Evolutionary conservation across 2,329 filamentous ascomycete genomes (phyloP).

Genomic region (Emmonsiellopsis sp.): DNA sequence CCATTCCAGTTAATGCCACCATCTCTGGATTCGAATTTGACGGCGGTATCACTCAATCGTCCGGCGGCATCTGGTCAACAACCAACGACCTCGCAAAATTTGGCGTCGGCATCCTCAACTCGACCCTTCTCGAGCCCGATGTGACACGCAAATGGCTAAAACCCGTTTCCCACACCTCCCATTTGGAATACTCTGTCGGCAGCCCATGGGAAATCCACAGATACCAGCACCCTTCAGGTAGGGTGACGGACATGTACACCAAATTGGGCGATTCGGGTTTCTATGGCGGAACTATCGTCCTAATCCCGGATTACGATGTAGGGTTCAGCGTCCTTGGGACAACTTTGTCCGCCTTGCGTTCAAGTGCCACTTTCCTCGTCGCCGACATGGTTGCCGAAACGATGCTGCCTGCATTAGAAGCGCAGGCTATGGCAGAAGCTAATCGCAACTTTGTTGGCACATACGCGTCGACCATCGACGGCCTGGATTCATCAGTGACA

Average conservation of each 20-base stretch:
- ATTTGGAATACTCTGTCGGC: constrained; percentile 30
- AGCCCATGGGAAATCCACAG: constrained; percentile 37
- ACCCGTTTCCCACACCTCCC: constrained; percentile 30
- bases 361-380: constrained; percentile 10
- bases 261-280: constrained; percentile 35
- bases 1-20: constrained; percentile 8
- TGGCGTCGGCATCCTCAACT: constrained; percentile 37
- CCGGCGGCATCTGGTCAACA: constrained; percentile 40
- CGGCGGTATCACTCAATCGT: constrained; percentile 17
- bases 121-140: constrained; percentile 25
- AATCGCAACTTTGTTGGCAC: constrained; percentile 18
- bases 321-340: constrained; percentile 35
- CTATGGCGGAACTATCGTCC: constrained; percentile 30
- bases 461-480: constrained; percentile 16
- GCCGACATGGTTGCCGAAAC: constrained; percentile 20
- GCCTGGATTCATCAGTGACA: constrained; percentile 20
- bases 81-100: constrained; percentile 33
- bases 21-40: constrained; percentile 29
- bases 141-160: constrained; percentile 40
- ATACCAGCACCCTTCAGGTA: constrained; percentile 14
- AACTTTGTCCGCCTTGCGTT: constrained; percentile 13
- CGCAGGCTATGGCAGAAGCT: constrained; percentile 23
- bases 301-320: constrained; percentile 37
- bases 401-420: constrained; percentile 24
- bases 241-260: constrained; percentile 26